phyloP scores from a whole-genome alignment of 805 yeast genomes.

The Saccharomycopsis microspora region DNA sequence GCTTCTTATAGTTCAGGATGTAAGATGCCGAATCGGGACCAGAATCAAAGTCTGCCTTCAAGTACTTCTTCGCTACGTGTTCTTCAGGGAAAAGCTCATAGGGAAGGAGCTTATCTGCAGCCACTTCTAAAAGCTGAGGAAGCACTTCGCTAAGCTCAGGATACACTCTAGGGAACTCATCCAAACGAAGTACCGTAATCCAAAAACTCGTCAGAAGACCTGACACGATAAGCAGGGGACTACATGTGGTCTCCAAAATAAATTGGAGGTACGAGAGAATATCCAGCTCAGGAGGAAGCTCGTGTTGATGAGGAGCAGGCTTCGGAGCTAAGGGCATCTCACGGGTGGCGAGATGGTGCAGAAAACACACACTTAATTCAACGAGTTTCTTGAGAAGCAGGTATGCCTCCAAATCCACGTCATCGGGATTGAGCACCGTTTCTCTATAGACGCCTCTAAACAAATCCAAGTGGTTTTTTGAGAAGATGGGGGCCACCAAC shows the following conservation, averaged over 20 bases:
- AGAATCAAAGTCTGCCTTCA: constrained; percentile 84
- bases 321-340: constrained; percentile 33
- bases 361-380: constrained; percentile 82
- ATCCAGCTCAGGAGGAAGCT: constrained; percentile 44
- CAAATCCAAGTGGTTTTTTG: constrained; percentile 60
- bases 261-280: constrained; percentile 57
- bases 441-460: constrained; percentile 51
- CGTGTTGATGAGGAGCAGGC: constrained; percentile 20
- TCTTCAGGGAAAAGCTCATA: constrained; percentile 60
- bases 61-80: constrained; percentile 48
- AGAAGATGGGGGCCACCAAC: constrained; percentile 70
- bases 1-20: constrained; percentile 66
- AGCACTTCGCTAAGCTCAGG: constrained; percentile 27
- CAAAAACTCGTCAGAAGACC: constrained; percentile 89
- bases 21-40: constrained; percentile 70
- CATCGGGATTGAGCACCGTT: constrained; percentile 46
- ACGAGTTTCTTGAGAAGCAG: constrained; percentile 81
- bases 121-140: constrained; percentile 59
- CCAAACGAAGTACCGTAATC: constrained; percentile 81
- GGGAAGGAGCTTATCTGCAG: constrained; percentile 69
- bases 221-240: constrained; percentile 79
- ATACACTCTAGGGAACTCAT: constrained; percentile 37
- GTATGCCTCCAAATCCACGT: constrained; percentile 69
- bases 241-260: constrained; percentile 70
- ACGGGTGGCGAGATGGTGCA: constrained; percentile 18